Conservation (phyloP, 139 green algal species). For the Chlorokybus atmophyticus region DNA sequence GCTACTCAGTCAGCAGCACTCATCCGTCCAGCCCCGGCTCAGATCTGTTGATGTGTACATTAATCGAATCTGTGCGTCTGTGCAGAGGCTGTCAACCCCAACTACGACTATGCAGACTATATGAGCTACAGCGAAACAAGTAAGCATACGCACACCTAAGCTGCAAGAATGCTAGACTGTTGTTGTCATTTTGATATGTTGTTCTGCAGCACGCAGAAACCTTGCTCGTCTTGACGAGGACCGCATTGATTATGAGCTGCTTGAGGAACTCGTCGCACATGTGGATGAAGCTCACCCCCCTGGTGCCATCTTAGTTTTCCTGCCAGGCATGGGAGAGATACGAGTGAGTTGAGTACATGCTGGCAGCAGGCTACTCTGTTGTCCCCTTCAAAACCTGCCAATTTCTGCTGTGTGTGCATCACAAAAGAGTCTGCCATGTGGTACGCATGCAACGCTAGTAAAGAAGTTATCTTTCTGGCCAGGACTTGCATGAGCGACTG, state of each 20-base stretch:
- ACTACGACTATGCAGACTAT: conserved; percentile 15
- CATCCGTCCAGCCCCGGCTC: too few relatives aligned
- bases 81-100: conserved; percentile 11
- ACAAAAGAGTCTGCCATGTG: too few relatives aligned
- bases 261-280: conserved; percentile 22
- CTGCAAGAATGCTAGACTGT: neutral
- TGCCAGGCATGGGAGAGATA: conserved; percentile 70
- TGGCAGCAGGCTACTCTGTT: too few relatives aligned
- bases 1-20: too few relatives aligned
- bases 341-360: too few relatives aligned
- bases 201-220: too few relatives aligned
- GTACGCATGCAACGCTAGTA: too few relatives aligned
- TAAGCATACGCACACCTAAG: conserved; percentile 9
- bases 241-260: conserved; percentile 25
- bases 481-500: conserved; percentile 28
- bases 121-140: neutral
- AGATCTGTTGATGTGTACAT: too few relatives aligned
- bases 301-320: conserved; percentile 70
- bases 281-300: conserved; percentile 9
- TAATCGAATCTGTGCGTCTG: too few relatives aligned
- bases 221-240: conserved; percentile 20
- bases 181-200: conserved; percentile 2
- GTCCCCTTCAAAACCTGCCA: too few relatives aligned
- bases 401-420: conserved; percentile 3
- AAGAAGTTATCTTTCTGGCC: too few relatives aligned